These are phyloP conservation scores for Botrytis porri DNA, from an alignment of 2,329 filamentous ascomycete species.

Conservation along the genomic window DNA sequence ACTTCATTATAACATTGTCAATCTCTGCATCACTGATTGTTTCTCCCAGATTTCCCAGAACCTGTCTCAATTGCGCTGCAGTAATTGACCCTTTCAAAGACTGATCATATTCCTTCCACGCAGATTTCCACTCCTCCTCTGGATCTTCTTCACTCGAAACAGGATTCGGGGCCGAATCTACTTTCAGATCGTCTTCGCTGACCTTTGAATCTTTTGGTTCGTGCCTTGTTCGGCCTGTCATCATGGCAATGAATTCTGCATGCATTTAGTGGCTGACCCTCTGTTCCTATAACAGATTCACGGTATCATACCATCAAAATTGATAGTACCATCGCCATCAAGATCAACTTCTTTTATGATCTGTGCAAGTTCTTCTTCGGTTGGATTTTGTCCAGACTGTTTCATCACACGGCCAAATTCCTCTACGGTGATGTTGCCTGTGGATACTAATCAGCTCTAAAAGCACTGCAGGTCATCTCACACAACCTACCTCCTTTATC, in stretches of 20 bases:
- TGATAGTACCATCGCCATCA: conserved; percentile 63
- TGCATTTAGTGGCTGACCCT: not conserved
- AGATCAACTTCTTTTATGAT: conserved; percentile 66
- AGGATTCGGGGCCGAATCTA: not conserved
- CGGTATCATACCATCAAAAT: conserved; percentile 52
- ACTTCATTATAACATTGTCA: conserved; percentile 37
- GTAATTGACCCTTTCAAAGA: conserved; percentile 40
- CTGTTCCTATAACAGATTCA: not conserved
- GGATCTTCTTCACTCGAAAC: conserved; percentile 21
- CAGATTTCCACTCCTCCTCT: conserved; percentile 37
- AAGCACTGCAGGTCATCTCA: not conserved
- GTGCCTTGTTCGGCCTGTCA: conserved; percentile 40
- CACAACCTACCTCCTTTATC: conserved; percentile 17
- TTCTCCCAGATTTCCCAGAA: conserved; percentile 39
- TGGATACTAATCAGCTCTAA: not conserved
- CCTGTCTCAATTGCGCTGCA: conserved; percentile 38
- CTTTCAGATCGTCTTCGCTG: not conserved
- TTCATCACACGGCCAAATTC: conserved; percentile 23
- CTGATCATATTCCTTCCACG: conserved; percentile 40
- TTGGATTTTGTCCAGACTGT: conserved; percentile 13
- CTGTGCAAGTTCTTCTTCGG: conserved; percentile 53
- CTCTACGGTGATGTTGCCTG: conserved; percentile 21
- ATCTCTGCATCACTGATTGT: conserved; percentile 39
- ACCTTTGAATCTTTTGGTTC: not conserved
- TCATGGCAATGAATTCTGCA: conserved; percentile 44